Base-by-base conservation (phyloP, 2,329 filamentous ascomycete genomes). In the Aureobasidium sp. region DNA sequence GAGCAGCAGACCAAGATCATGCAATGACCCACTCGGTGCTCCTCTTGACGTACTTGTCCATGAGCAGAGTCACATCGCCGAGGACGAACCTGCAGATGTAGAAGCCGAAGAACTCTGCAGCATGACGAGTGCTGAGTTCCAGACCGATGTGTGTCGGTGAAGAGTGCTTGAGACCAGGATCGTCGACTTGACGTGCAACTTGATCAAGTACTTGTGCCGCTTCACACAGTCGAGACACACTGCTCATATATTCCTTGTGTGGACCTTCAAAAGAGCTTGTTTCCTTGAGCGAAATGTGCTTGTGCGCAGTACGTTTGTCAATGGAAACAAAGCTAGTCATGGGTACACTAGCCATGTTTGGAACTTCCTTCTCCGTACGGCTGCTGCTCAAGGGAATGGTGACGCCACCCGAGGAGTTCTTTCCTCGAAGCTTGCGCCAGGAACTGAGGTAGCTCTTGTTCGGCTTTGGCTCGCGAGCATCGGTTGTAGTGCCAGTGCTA, bases 1-100 rank as follows among this genome's bases (percentile, higher is more conserved):
- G 14, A 4, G 25, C 11, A 51, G 13, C 21, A 39, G 11, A 3
- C 1, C n/a, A 27, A n/a, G 27, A 59, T 74, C 68, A 85, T 60
- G 81, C 76, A 64, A 87, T 75, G 59, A 97, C 91, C 93, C 93
- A 99, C 79, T 99, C 93, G 68, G 88, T 96, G 29, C 93, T 92
- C 66, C 92, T 85, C 80, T 99, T 99, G 73, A 99, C 87, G 71
- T 94, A 97, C 73, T 97, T 99, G 74, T 99, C 94, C 67, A 99
- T 79, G 78, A 99, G 80, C 71, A 94, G 74, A 42, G 86, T 83
- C 64, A 99, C 77, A 73, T 99, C 94, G 4, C 86, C 81, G 64
- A 99, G 79, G n/a, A 92, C 91, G 72, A 99, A 99, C 21, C 94
- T 88, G 75, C 93, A 97, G 32, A 99, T 83, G 73, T 94, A 97